Conservation (phyloP, 139 green algal species). For the Gonium pectorale region DNA sequence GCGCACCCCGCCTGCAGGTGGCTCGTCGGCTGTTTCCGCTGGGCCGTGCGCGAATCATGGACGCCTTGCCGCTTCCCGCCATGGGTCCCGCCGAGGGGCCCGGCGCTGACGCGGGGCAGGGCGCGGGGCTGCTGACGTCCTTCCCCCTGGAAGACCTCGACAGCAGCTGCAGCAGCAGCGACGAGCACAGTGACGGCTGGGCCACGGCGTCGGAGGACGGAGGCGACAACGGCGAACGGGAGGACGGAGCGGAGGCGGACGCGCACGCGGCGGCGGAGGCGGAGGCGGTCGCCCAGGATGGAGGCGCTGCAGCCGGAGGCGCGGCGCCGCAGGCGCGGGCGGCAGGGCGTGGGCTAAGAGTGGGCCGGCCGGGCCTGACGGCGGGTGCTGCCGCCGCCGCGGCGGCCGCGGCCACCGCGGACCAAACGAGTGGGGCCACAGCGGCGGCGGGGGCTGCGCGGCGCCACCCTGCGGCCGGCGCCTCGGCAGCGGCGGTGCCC, state of each 20-base stretch:
- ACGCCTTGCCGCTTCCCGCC: background rate
- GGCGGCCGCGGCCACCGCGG: too few species aligned
- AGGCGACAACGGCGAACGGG: background rate
- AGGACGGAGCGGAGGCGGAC: background rate
- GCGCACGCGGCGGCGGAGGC: background rate
- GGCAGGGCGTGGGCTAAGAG: background rate
- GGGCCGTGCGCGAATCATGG: background rate
- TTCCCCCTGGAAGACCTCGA: slow-evolving; percentile 17
- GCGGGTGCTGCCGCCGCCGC: too few species aligned
- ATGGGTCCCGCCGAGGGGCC: background rate
- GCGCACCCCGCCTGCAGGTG: slow-evolving; percentile 7
- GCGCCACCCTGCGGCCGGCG: too few species aligned
- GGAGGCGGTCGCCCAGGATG: background rate
- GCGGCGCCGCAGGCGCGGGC: background rate
- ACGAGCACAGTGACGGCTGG: background rate
- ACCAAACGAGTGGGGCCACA: too few species aligned
- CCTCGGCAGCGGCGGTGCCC: too few species aligned
- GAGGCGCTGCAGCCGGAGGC: too few species aligned
- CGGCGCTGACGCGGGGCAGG: background rate
- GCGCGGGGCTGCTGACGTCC: background rate
- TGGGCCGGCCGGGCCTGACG: too few species aligned
- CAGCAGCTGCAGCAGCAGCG: slow-evolving; percentile 5
- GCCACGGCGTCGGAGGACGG: background rate
- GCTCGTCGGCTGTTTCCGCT: slow-evolving; percentile 9
- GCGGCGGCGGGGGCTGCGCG: too few species aligned